Base-by-base conservation (phyloP, 1,284 basidiomycete species). In the Trichosporon faecale region DNA sequence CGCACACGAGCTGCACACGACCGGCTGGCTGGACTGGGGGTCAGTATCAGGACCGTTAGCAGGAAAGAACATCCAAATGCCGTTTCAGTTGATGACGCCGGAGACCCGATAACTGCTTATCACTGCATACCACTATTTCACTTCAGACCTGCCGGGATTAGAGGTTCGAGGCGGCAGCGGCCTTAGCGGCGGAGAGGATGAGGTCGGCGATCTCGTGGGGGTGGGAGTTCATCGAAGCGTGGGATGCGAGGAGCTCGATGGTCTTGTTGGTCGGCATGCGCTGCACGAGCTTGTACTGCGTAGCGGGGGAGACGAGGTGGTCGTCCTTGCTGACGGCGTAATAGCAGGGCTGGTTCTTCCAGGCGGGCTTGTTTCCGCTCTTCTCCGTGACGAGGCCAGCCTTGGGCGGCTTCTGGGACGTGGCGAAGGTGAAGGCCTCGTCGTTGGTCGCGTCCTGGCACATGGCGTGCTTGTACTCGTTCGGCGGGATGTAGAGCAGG, bases 321-420 rank as follows among this genome's bases (percentile, higher is more conserved):
- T 66, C 65, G 31, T 57, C 31, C 23, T 52, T 57, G 21, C 33
- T 40, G 33, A 66, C 23, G 49, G 52, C 49, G 52, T 66, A 66
- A 21, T 33, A 66, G n/a, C 35, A 37, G 21, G 65, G 65, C 65
- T 66, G 52, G 31, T 35, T 55, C 52, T 60, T 57, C 65, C 65
- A 66, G n/a, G 65, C 65, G 18, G 65, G 65, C 49, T 57, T 66
- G 31, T 31, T 27, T 14, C 35, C 35, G 21, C 31, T 18, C 29
- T 40, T 16, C 52, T 37, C 52, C 4, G 55, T 27, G 21, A 37
- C 29, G 65, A 55, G 29, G 23, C 65, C 14, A 3, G 31, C 9
- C 57, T 61, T 18, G 29, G 65, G 65, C 14, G 65, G 49, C 65
- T 66, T 67, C 57, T 67, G 66, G 16, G 55, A 61, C 16, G 35